Evolutionary conservation across 2,329 filamentous ascomycete genomes (phyloP), one percentile per base, ranked within the genome.

Genomic region (Trichoderma atroviride): DNA sequence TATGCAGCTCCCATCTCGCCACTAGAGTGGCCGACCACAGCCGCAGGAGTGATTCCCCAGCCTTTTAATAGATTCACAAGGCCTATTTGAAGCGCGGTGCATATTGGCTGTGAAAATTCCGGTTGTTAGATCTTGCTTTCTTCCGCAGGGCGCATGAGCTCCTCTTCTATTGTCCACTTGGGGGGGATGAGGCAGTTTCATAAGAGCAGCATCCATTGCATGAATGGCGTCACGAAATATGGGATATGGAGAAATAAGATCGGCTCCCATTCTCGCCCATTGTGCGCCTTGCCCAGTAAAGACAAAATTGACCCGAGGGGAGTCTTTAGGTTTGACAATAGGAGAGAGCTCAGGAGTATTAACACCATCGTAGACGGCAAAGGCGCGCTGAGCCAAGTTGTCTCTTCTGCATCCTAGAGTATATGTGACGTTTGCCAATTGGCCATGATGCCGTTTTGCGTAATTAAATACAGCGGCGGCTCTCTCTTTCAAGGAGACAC

Each of bases 291-390:
- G 78, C 1, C 78, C 78, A 1, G 78, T 79, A 69, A 79, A 79
- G n/a, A 79, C 71, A 19, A 68, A 53, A 19, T 58, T 68, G 1
- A 68, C n/a, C 10, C 52, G 65, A 11, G 56, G 57, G 7, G 35
- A 6, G 1, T 14, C 73, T 37, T 72, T 77, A 1, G 76, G 73
- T n/a, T 68, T 70, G 13, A 73, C 74, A 22, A 72, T 68, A 13
- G 83, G 70, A 0, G 82, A 79, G 19, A 75, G 76, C 16, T 77
- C 74, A n/a, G 29, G 53, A 11, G 10, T 37, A 7, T 13, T 14
- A 40, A 9, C 33, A 13, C 60, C 60, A 72, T 84, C 82, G 19
- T 84, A 67, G 60, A 84, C 83, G 52, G 77, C 81, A 71, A 66
- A 71, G 14, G 55, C 65, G 14, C 68, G 56, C n/a, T 64, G 69